Base-by-base conservation (phyloP, 768 basidiomycete genomes). In the Kwoniella sp. region DNA sequence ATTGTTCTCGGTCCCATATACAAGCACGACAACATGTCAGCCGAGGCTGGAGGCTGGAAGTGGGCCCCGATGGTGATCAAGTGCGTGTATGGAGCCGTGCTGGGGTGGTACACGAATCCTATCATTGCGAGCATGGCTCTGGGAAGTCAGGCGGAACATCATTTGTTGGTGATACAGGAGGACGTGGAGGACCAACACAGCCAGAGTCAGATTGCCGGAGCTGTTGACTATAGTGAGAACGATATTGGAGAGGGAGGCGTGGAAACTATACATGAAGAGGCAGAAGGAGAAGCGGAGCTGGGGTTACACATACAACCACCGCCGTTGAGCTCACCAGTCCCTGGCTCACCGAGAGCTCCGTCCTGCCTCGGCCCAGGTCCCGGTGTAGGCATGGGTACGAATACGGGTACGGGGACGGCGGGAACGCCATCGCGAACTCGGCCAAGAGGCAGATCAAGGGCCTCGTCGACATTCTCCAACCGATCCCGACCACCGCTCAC, bases 51-150 rank as follows among this genome's bases (percentile, higher is more conserved):
- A 1, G 71, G 71, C 2, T 62, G 61, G 38, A 70, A 64, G 23
- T 79, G 78, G 80, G 74, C 78, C 23, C 80, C 80, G 2, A 75
- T 79, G 64, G 67, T 73, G 20, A 81, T 81, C 66, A 81, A 80
- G 56, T 57, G 67, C 34, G 72, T 80, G 2, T 81, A 75, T 37
- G 80, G 73, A 12, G 73, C 74, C 26, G 58, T 81, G 0, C 56
- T 79, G n/a, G 80, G 80, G 1, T 75, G 75, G 73, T 51, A 79
- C 22, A 81, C 80, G 13, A 81, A 81, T 65, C 80, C 80, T 0
- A 62, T 81, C 17, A 79, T 81, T 61, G 80, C 80, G 0, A 47
- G 71, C 11, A 57, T 81, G 47, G 78, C 79, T 7, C 61, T 81
- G 11, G 80, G 80, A 1, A 74, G 72, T 58, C 80, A 81, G 65